These are phyloP conservation scores for Leccinum truebloodii DNA, from an alignment of 768 basidiomycete species.

Conservation along the genomic window DNA sequence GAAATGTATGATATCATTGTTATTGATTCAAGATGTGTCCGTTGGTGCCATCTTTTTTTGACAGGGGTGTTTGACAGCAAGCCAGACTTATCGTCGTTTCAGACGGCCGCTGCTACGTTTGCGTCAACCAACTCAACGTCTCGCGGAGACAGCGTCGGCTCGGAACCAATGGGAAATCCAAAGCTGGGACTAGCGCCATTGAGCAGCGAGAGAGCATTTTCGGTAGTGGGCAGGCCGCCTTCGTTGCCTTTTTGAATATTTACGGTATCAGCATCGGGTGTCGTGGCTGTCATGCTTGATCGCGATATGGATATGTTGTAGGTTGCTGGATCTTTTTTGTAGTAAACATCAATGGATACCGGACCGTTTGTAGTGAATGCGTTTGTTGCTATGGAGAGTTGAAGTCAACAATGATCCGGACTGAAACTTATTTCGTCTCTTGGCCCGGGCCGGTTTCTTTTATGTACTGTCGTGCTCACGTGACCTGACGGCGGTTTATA, in stretches of 20 bases:
- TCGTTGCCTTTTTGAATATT: slow-evolving; percentile 21
- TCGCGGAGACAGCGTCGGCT: slow-evolving; percentile 4
- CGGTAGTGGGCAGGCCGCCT: slow-evolving; percentile 25
- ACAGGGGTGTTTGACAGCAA: slow-evolving; percentile 40
- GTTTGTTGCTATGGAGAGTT: not conserved
- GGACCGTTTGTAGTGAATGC: not conserved
- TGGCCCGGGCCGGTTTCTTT: no score
- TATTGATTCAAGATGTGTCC: no score
- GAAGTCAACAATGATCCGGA: no score
- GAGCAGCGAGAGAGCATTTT: slow-evolving; percentile 36
- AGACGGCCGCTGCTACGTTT: slow-evolving; percentile 26
- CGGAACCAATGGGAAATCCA: slow-evolving; percentile 36
- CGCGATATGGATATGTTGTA: not conserved
- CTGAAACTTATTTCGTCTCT: no score
- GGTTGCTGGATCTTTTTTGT: not conserved
- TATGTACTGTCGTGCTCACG: no score
- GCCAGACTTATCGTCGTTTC: slow-evolving; percentile 35
- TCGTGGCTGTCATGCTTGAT: not conserved
- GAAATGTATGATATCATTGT: not conserved
- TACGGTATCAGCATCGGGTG: not conserved
- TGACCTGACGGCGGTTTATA: no score
- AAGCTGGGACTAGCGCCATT: slow-evolving; percentile 40
- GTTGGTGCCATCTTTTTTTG: not conserved
- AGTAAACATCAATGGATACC: not conserved
- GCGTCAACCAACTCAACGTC: slow-evolving; percentile 11